Conservation (phyloP, 2,329 filamentous ascomycete species). For the Waltergamsia citrina region DNA sequence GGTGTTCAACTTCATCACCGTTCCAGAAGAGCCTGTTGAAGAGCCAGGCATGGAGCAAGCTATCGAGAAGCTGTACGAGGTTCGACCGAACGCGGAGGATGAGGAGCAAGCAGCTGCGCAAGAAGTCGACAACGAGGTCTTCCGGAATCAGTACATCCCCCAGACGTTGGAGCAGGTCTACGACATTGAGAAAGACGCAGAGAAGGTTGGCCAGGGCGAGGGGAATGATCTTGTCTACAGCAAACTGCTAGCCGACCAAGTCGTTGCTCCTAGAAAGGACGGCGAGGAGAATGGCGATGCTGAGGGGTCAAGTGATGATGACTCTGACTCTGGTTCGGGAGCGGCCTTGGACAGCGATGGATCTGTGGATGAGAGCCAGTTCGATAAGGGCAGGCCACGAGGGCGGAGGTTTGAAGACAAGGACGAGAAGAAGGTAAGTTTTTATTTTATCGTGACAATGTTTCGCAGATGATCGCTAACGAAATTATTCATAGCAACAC, state of each 20-base stretch:
- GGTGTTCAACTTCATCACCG: constrained; percentile 78
- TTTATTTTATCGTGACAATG: background rate
- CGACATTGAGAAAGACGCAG: constrained; percentile 84
- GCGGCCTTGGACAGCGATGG: constrained; percentile 33
- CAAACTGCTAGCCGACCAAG: constrained; percentile 67
- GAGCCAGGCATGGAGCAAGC: constrained; percentile 49
- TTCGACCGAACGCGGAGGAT: constrained; percentile 39
- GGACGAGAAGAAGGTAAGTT: constrained; percentile 65
- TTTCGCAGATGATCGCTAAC: constrained; percentile 5
- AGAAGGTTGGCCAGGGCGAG: constrained; percentile 63
- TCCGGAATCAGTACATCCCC: constrained; percentile 92
- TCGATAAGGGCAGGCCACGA: constrained; percentile 59
- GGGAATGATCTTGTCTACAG: constrained; percentile 76
- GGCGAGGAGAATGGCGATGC: constrained; percentile 28
- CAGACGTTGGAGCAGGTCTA: constrained; percentile 95
- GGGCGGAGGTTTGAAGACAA: constrained; percentile 88
- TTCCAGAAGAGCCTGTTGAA: constrained; percentile 47
- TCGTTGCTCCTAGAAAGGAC: constrained; percentile 29
- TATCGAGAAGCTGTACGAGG: constrained; percentile 59
- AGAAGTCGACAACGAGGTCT: constrained; percentile 83
- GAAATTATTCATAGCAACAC: constrained; percentile 40
- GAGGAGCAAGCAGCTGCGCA: constrained; percentile 46
- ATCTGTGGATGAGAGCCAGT: constrained; percentile 40
- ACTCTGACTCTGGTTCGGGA: constrained; percentile 35
- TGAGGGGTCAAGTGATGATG: constrained; percentile 25